Evolutionary conservation across 1,284 basidiomycete species (phyloP).

Genomic region (Inonotus obliquus): DNA sequence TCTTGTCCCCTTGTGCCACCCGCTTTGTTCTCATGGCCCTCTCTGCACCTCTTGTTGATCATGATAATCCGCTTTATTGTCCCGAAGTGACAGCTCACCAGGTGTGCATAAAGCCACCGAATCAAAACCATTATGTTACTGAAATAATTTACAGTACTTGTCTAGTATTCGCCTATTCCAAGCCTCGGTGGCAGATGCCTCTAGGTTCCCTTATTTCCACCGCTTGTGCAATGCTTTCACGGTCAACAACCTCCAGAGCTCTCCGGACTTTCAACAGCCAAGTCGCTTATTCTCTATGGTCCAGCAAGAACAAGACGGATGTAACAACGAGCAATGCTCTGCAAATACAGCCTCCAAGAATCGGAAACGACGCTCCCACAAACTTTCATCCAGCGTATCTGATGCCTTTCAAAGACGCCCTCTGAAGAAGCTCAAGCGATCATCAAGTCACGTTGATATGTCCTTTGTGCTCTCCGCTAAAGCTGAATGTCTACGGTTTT

Average conservation of each 20-base stretch:
- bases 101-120: background rate
- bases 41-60: constrained; percentile 11
- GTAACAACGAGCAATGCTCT: background rate
- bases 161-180: constrained; percentile 14
- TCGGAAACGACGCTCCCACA: constrained; percentile 3
- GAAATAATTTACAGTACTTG: constrained; percentile 2
- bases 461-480: constrained; percentile 18
- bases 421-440: constrained; percentile 12
- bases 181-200: constrained; percentile 10
- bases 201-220: constrained; percentile 16
- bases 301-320: background rate
- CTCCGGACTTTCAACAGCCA: background rate
- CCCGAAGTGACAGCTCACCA: constrained; percentile 14
- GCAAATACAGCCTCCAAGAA: background rate
- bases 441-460: constrained; percentile 7
- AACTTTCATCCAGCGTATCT: background rate
- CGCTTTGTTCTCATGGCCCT: background rate
- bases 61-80: constrained; percentile 17
- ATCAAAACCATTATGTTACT: background rate
- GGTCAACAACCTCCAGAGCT: background rate
- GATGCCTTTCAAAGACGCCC: background rate
- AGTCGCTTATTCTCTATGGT: background rate
- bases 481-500: constrained; percentile 12
- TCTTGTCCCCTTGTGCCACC: background rate
- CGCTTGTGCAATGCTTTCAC: constrained; percentile 9